Conservation (phyloP, 345 rosid species). For the Turnera subulata region DNA sequence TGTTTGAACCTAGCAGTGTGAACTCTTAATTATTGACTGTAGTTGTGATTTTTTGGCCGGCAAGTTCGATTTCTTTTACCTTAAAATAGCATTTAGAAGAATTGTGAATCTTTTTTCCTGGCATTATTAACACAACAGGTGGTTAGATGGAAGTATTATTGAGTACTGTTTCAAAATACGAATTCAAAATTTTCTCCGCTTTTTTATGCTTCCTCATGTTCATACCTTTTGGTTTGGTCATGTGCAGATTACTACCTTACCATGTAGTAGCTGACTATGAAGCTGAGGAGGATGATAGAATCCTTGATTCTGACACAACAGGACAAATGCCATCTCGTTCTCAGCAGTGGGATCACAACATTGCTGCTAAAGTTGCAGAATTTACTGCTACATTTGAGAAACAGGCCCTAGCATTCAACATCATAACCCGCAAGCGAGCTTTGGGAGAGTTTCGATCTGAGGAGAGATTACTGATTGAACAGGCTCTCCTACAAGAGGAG, state of each 20-base stretch:
- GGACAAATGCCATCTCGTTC: slow-evolving; percentile 70
- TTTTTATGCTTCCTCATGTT: slow-evolving; percentile 2
- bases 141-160: too few relatives aligned
- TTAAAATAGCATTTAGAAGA: too few relatives aligned
- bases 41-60: too few relatives aligned
- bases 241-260: slow-evolving; percentile 78
- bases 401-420: slow-evolving; percentile 75
- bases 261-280: slow-evolving; percentile 93
- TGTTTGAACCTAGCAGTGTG: too few relatives aligned
- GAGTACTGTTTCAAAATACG: too few relatives aligned
- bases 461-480: slow-evolving; percentile 81
- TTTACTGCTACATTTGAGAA: slow-evolving; percentile 84
- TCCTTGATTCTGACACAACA: slow-evolving; percentile 78
- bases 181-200: background rate
- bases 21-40: too few relatives aligned
- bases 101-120: too few relatives aligned
- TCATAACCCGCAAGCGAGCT: slow-evolving; percentile 56
- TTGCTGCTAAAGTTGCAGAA: slow-evolving; percentile 81
- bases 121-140: too few relatives aligned
- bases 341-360: slow-evolving; percentile 90
- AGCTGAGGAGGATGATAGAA: slow-evolving; percentile 92
- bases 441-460: slow-evolving; percentile 67
- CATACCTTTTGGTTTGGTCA: slow-evolving; percentile 9
- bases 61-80: too few relatives aligned
- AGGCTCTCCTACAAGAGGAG: slow-evolving; percentile 69